These are phyloP conservation scores for Bruguiera hainesii DNA, from an alignment of 441 rosid genomes.

Conservation along the genomic window DNA sequence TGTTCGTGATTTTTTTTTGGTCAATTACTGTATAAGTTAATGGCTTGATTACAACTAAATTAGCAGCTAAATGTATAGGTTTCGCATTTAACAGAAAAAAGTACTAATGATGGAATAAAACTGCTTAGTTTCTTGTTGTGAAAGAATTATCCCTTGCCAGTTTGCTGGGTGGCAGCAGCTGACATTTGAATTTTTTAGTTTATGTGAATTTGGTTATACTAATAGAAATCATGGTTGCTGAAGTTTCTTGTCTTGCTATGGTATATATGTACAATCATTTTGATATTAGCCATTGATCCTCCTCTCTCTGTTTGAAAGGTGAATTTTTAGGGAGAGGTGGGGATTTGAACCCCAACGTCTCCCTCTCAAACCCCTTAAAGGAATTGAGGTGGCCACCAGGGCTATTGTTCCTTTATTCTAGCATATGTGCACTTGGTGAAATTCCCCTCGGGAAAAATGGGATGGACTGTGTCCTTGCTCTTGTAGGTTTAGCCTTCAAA, in stretches of 20 bases:
- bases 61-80: not conserved
- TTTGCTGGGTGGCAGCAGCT: conserved; percentile 3
- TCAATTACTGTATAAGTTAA: not conserved
- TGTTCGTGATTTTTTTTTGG: too few relatives aligned
- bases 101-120: too few relatives aligned
- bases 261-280: not conserved
- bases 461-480: too few relatives aligned
- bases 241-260: not conserved
- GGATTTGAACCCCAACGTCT: too few relatives aligned
- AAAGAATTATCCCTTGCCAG: too few relatives aligned
- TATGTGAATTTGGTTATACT: conserved; percentile 5
- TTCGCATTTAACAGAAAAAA: not conserved
- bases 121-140: too few relatives aligned
- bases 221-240: not conserved
- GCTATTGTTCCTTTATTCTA: too few relatives aligned
- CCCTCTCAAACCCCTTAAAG: too few relatives aligned
- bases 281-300: not conserved
- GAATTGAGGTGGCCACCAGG: too few relatives aligned
- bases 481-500: not conserved
- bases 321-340: too few relatives aligned
- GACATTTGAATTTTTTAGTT: not conserved
- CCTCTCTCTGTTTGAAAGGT: too few relatives aligned
- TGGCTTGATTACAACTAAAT: not conserved
- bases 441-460: not conserved
- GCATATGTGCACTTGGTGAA: not conserved